phyloP scores from a whole-genome alignment of 768 basidiomycete species.

The Hericium alpestre region DNA sequence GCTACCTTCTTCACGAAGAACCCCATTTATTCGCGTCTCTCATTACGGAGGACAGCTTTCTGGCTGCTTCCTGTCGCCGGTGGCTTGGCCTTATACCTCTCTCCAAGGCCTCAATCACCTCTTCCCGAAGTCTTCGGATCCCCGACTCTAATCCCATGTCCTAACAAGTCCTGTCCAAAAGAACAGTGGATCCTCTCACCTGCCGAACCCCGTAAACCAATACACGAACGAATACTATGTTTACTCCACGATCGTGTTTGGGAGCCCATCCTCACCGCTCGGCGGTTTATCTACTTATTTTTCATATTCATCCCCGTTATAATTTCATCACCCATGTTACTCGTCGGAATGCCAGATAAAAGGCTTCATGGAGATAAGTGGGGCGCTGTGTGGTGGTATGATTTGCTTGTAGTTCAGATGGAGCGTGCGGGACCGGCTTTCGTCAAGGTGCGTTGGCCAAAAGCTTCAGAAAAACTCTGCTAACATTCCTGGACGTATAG shows the following conservation, averaged over 20 bases:
- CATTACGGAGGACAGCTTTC: slow-evolving; percentile 21
- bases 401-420: slow-evolving; percentile 81
- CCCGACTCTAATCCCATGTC: slow-evolving; percentile 37
- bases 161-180: slow-evolving; percentile 9
- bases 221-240: slow-evolving; percentile 31
- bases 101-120: slow-evolving; percentile 32
- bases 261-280: slow-evolving; percentile 78
- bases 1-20: slow-evolving; percentile 26
- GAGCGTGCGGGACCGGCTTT: slow-evolving; percentile 93
- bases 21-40: slow-evolving; percentile 19
- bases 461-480: background rate
- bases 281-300: slow-evolving; percentile 76
- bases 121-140: slow-evolving; percentile 41
- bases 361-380: slow-evolving; percentile 65
- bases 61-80: slow-evolving; percentile 53
- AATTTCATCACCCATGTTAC: slow-evolving; percentile 71
- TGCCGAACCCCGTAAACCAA: slow-evolving; percentile 44
- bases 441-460: slow-evolving; percentile 57
- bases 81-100: slow-evolving; percentile 40
- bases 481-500: slow-evolving; percentile 26
- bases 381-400: slow-evolving; percentile 98
- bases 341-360: slow-evolving; percentile 48
- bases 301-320: slow-evolving; percentile 83
- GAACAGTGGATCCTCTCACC: slow-evolving; percentile 51
- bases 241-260: slow-evolving; percentile 52